These are phyloP conservation scores for Cutaneotrichosporon mucoides DNA, from an alignment of 1,284 basidiomycete genomes.

Conservation along the genomic window DNA sequence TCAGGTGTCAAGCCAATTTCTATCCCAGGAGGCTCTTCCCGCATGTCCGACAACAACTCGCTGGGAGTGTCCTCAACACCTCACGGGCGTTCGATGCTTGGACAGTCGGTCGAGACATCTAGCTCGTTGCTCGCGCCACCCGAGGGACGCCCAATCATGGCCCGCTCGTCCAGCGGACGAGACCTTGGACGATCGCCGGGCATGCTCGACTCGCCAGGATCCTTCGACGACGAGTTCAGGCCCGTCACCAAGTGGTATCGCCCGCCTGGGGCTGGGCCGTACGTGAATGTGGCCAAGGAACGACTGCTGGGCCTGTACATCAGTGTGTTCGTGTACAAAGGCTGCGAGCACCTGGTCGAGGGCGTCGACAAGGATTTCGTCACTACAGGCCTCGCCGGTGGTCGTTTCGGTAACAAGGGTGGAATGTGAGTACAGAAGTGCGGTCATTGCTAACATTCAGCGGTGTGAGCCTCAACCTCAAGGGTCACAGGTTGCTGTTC, in stretches of 20 bases:
- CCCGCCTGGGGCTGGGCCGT: slow-evolving; percentile 40
- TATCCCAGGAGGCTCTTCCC: not conserved
- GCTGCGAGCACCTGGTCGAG: slow-evolving; percentile 49
- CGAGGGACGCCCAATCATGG: not conserved
- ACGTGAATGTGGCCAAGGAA: slow-evolving; percentile 56
- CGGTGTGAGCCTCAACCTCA: slow-evolving; percentile 55
- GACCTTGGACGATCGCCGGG: not conserved
- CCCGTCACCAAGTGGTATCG: not conserved
- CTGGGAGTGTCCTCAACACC: not conserved
- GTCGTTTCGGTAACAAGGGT: slow-evolving; percentile 55
- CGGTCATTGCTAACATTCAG: slow-evolving; percentile 34
- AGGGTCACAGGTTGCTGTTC: slow-evolving; percentile 54
- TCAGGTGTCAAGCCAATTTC: not conserved
- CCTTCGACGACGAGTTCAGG: not conserved
- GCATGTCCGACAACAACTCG: not conserved
- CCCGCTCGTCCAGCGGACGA: not conserved
- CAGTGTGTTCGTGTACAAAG: slow-evolving; percentile 50
- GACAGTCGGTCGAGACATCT: not conserved
- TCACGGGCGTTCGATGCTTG: not conserved
- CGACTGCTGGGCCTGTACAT: slow-evolving; percentile 56
- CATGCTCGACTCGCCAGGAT: not conserved
- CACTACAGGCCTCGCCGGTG: slow-evolving; percentile 55
- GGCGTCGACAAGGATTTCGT: slow-evolving; percentile 54
- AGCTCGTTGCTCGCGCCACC: not conserved
- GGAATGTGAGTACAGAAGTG: slow-evolving; percentile 35